phyloP scores from a whole-genome alignment of 1,284 basidiomycete genomes.

The Sphagnurus paluster region DNA sequence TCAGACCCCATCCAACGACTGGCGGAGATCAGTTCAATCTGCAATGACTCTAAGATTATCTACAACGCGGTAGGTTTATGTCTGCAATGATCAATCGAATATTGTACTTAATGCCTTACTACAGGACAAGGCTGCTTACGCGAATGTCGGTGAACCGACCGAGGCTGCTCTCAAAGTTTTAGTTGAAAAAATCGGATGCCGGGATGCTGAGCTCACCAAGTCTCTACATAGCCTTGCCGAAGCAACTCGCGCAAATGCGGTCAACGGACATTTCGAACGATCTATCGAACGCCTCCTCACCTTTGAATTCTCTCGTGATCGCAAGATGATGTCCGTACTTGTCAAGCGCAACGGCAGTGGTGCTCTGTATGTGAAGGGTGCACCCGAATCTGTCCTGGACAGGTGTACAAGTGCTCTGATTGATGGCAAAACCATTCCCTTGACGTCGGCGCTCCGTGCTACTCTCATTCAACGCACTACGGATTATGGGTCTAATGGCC shows the following conservation, averaged over 20 bases:
- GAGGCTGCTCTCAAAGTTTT: conserved; percentile 94
- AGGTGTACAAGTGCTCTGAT: conserved; percentile 80
- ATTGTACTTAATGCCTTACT: conserved; percentile 4
- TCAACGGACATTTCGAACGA: conserved; percentile 82
- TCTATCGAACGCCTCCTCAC: conserved; percentile 82
- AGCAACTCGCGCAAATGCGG: conserved; percentile 71
- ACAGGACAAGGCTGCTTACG: conserved; percentile 75
- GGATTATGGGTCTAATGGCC: conserved; percentile 78
- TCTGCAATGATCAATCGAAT: neutral
- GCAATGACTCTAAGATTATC: conserved; percentile 91
- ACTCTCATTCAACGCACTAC: conserved; percentile 67
- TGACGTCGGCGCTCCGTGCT: conserved; percentile 63
- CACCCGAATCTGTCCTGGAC: conserved; percentile 92
- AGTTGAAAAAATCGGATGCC: conserved; percentile 84
- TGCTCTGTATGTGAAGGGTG: conserved; percentile 90
- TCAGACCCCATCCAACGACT: conserved; percentile 79
- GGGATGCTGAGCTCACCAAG: conserved; percentile 51
- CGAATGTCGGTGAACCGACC: conserved; percentile 94
- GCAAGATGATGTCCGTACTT: conserved; percentile 99
- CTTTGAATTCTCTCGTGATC: conserved; percentile 96
- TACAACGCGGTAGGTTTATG: conserved; percentile 68
- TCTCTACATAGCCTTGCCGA: conserved; percentile 61
- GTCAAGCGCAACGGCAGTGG: conserved; percentile 62
- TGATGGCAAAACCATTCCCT: conserved; percentile 63
- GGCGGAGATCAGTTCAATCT: conserved; percentile 88